Base-by-base conservation (phyloP, 2,329 filamentous ascomycete species). In the Ustulina deusta region DNA sequence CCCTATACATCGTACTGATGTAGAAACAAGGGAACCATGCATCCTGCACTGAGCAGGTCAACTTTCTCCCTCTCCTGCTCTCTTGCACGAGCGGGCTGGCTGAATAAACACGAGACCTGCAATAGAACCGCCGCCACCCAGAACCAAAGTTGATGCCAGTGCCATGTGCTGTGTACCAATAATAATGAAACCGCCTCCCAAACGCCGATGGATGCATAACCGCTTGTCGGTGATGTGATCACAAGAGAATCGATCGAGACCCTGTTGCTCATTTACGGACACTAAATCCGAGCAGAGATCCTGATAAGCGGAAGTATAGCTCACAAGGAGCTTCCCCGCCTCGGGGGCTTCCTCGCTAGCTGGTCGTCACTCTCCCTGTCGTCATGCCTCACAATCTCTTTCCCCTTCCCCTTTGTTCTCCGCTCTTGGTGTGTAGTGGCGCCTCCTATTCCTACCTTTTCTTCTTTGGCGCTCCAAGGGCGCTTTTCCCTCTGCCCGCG, bases 401-500 rank as follows among this genome's bases (percentile, higher is more conserved):
- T 87, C 1, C 82, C 85, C 72, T 87, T 87, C 1, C 81, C 81
- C 74, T 83, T 84, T 11, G 54, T 66, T 44, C 74, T 77, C 56
- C 74, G 77, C 69, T 76, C 69, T 49, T 63, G 78, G n/a, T 73
- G 63, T 3, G 61, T 48, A 22, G 38, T 42, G 29, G 38, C 46
- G 20, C 66, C 61, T 20, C 68, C 52, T 55, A 75, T 73, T n/a
- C 75, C 70, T 36, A 70, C 69, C 66, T 78, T 81, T 42, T 77
- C 74, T 60, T 84, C 83, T 72, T 79, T 81, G 61, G 80, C 78
- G 71, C 83, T 84, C 67, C 79, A 77, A 2, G 74, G 71, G 36
- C 82, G 78, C 66, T 81, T 85, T 36, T 62, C 65, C 11, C 54
- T 66, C 17, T 61, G 48, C 13, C 44, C 44, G 4, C 40, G 62